Evolutionary conservation across 495 filamentous ascomycete species (phyloP).

Genomic region (Extremus antarcticus): DNA sequence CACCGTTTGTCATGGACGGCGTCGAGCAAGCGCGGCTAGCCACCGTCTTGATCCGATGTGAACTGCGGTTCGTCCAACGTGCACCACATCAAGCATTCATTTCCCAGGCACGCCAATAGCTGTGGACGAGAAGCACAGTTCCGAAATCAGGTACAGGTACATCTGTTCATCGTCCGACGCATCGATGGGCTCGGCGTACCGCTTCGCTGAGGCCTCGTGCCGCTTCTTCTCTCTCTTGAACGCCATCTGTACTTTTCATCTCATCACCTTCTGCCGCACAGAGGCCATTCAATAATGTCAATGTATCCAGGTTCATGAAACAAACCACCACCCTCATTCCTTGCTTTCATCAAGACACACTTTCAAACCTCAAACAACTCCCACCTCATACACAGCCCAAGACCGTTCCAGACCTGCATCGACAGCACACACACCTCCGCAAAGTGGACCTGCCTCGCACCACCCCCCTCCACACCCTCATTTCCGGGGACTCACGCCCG

Average conservation of each 20-base stretch:
- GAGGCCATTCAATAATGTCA: too few species aligned
- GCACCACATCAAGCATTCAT: background rate
- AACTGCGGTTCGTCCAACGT: background rate
- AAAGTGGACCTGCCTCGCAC: too few species aligned
- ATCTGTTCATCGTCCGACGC: too few species aligned
- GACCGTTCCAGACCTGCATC: background rate
- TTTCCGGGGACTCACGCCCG: too few species aligned
- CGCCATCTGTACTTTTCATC: too few species aligned
- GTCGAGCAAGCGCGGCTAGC: background rate
- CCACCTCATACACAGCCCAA: background rate
- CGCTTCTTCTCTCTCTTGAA: too few species aligned
- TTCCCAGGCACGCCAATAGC: too few species aligned
- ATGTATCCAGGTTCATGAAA: too few species aligned
- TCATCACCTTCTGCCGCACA: too few species aligned
- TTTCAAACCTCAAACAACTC: background rate
- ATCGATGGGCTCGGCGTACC: too few species aligned
- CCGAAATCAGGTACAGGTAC: background rate
- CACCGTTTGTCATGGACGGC: background rate
- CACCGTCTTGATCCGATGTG: background rate
- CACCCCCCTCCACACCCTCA: background rate
- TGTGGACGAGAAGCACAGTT: background rate
- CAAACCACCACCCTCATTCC: too few species aligned
- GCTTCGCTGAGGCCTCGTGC: too few species aligned
- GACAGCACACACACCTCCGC: background rate
- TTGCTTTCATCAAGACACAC: background rate